Conservation (phyloP, 768 basidiomycete species). For the Pisolithus orientalis region DNA sequence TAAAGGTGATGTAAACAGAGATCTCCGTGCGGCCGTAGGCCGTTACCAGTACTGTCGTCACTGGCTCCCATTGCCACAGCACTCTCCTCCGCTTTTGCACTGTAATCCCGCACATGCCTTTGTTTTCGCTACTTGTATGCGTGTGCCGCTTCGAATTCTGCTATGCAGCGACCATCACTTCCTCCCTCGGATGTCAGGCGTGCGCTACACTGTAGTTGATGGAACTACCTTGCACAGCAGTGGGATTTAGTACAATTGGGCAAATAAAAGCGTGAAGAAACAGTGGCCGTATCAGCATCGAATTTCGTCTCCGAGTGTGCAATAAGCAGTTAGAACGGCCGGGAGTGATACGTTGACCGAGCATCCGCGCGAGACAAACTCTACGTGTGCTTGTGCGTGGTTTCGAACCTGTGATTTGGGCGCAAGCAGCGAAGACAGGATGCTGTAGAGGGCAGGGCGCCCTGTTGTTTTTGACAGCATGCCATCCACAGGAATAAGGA, state of each 20-base stretch:
- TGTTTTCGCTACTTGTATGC: slow-evolving; percentile 44
- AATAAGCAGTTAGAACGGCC: slow-evolving; percentile 86
- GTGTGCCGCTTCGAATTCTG: slow-evolving; percentile 36
- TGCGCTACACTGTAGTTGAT: slow-evolving; percentile 73
- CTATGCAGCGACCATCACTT: slow-evolving; percentile 36
- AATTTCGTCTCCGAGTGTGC: slow-evolving; percentile 79
- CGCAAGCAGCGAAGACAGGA: slow-evolving; percentile 52
- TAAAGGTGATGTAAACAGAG: too few species aligned
- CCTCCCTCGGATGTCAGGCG: slow-evolving; percentile 61
- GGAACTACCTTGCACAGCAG: slow-evolving; percentile 44
- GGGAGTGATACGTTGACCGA: slow-evolving; percentile 96
- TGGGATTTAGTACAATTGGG: neutral
- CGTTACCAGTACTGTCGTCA: too few species aligned
- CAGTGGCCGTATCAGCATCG: slow-evolving; percentile 50
- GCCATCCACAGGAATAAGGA: neutral
- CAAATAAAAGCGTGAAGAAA: slow-evolving; percentile 5
- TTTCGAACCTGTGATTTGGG: slow-evolving; percentile 15
- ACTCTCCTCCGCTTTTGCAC: too few species aligned
- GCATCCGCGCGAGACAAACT: slow-evolving; percentile 83
- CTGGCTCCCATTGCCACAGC: too few species aligned
- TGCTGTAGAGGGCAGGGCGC: slow-evolving; percentile 43
- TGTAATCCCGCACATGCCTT: too few species aligned
- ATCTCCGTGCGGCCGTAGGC: too few species aligned
- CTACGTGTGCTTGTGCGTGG: slow-evolving; percentile 48
- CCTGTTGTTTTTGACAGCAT: slow-evolving; percentile 52